Evolutionary conservation across 1,284 basidiomycete genomes (phyloP).

Genomic region (Irpex sp.): DNA sequence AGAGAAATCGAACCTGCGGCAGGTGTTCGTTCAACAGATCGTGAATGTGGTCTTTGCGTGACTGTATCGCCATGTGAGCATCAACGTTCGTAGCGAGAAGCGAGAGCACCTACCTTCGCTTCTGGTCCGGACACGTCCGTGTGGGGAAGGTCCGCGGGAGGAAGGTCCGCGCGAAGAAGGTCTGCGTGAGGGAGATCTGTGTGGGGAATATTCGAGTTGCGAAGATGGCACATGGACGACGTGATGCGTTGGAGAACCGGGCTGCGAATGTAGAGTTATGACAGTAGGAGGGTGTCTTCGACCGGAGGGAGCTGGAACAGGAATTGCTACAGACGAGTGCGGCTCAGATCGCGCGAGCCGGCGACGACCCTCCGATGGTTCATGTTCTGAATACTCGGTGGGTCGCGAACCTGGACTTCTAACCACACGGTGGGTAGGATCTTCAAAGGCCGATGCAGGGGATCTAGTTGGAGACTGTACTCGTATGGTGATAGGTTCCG

Average conservation of each 20-base stretch:
- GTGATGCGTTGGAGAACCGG: not conserved
- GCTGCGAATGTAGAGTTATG: constrained; percentile 3
- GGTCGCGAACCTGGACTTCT: not conserved
- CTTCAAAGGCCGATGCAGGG: not conserved
- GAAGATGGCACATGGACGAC: constrained; percentile 6
- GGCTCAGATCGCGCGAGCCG: not conserved
- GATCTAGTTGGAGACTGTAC: not conserved
- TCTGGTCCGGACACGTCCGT: not conserved
- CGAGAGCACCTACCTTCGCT: constrained; percentile 10
- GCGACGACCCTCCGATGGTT: constrained; percentile 3
- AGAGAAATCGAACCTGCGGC: not conserved
- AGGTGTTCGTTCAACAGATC: constrained; percentile 2
- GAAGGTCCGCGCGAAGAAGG: too few relatives aligned
- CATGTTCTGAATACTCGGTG: not conserved
- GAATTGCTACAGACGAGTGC: not conserved
- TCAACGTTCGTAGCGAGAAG: not conserved
- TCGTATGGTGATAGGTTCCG: not conserved
- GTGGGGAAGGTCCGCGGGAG: not conserved
- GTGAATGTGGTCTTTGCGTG: not conserved
- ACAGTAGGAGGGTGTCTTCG: constrained; percentile 10
- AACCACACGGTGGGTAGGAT: not conserved
- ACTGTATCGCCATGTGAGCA: not conserved
- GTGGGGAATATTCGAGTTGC: not conserved
- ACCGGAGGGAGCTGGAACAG: constrained; percentile 11
- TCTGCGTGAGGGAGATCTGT: too few relatives aligned